Conservation (phyloP, 305 asterid genomes). For the Solanum hybrid region DNA sequence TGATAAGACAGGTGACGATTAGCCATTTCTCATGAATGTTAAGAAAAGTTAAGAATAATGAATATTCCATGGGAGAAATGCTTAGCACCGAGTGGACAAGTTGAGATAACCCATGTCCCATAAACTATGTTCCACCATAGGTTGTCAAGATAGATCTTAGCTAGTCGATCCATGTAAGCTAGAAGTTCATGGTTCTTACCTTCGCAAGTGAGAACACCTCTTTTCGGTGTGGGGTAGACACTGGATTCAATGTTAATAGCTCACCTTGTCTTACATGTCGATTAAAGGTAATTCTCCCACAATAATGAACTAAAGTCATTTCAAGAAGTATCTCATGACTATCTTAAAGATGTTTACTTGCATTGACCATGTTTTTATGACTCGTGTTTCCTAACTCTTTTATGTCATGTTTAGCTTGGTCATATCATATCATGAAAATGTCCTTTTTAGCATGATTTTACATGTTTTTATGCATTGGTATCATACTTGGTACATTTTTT, state of each 20-base stretch:
- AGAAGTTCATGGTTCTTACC: neutral
- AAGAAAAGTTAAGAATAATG: no score
- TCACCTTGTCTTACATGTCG: neutral
- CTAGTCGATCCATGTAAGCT: neutral
- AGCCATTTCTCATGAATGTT: neutral
- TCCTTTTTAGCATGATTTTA: neutral
- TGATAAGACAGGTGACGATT: neutral
- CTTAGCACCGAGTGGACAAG: neutral
- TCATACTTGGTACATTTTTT: neutral
- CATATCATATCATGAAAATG: neutral
- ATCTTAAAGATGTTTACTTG: neutral
- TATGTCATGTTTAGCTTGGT: neutral
- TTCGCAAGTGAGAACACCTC: neutral
- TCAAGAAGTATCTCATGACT: neutral
- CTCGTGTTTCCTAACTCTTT: neutral
- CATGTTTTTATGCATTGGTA: neutral
- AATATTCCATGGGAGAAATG: neutral
- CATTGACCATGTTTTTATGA: neutral
- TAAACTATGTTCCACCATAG: neutral
- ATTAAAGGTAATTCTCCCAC: neutral
- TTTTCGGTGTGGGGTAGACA: neutral
- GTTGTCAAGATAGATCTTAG: neutral
- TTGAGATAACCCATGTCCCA: neutral
- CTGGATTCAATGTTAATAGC: neutral
- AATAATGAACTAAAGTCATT: neutral